phyloP scores from a whole-genome alignment of 192 early-diverging fungal species.

The Jimgerdemannia flammicorona region DNA sequence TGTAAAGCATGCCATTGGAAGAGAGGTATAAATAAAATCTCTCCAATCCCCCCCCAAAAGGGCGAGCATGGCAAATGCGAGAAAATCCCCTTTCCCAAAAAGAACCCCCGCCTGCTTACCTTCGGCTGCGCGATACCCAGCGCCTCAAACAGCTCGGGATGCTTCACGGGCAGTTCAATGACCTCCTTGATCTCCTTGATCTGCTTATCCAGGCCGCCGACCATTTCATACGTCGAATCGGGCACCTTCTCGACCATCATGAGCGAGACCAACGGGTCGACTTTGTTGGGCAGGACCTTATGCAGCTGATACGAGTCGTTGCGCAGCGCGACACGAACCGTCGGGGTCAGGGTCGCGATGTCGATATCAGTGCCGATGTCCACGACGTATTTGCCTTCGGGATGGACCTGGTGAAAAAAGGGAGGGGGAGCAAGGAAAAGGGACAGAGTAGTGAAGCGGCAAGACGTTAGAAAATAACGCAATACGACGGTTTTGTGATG shows the following conservation, averaged over 20 bases:
- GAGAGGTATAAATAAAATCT: too few relatives aligned
- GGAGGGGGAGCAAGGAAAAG: conserved; percentile 29
- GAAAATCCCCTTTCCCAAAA: too few relatives aligned
- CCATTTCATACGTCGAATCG: conserved; percentile 98
- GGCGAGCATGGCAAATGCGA: too few relatives aligned
- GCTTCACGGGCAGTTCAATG: conserved; percentile 99
- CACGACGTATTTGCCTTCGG: conserved; percentile 98
- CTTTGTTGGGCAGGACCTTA: conserved; percentile 95
- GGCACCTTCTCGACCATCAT: conserved; percentile 99
- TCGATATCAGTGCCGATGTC: conserved; percentile 93
- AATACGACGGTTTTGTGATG: too few relatives aligned
- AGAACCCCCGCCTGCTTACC: conserved; percentile 31
- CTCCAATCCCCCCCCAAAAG: too few relatives aligned
- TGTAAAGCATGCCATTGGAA: too few relatives aligned
- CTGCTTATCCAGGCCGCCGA: conserved; percentile 98
- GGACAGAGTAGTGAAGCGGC: too few relatives aligned
- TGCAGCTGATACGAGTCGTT: conserved; percentile 91
- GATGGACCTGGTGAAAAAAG: conserved; percentile 65
- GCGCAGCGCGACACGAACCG: conserved; percentile 89
- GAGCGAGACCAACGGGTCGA: conserved; percentile 98
- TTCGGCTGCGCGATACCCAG: conserved; percentile 99
- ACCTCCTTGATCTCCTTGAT: conserved; percentile 99
- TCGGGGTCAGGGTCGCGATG: conserved; percentile 85
- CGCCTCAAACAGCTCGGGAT: conserved; percentile 97
- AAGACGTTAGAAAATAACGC: too few relatives aligned